Evolutionary conservation across 148 eudicot species (phyloP).

Genomic region (Fagopyrum tataricum): DNA sequence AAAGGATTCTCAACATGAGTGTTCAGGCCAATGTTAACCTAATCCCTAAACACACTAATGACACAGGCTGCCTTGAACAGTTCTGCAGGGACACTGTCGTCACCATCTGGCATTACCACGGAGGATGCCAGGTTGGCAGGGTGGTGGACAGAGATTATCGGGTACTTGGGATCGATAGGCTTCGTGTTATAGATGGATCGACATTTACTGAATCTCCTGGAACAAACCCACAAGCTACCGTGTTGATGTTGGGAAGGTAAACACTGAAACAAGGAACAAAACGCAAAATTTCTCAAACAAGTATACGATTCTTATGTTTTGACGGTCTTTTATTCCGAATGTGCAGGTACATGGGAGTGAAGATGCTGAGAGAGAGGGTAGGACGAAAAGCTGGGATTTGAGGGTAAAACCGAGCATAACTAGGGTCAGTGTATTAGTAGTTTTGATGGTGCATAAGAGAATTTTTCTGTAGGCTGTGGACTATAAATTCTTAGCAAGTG

Average conservation of each 20-base stretch:
- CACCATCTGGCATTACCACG: conserved; percentile 98
- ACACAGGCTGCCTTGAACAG: conserved; percentile 57
- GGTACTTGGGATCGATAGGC: conserved; percentile 55
- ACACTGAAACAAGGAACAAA: background rate
- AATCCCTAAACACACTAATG: conserved; percentile 71
- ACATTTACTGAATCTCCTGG: conserved; percentile 72
- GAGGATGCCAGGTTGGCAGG: conserved; percentile 84
- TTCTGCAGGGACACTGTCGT: conserved; percentile 82
- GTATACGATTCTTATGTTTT: background rate
- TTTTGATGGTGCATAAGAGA: background rate
- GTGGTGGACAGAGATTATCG: conserved; percentile 51
- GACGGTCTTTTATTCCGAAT: background rate
- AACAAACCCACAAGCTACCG: conserved; percentile 97
- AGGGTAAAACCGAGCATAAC: background rate
- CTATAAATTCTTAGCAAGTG: conserved; percentile 7
- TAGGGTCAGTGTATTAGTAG: background rate
- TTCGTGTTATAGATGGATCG: conserved; percentile 83
- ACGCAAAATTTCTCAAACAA: background rate
- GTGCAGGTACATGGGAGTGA: conserved; percentile 95
- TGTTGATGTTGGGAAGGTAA: conserved; percentile 95
- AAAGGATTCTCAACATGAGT: conserved; percentile 67
- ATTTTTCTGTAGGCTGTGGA: background rate
- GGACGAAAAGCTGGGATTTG: conserved; percentile 52
- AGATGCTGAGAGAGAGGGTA: conserved; percentile 63
- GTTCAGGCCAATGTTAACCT: conserved; percentile 65